Evolutionary conservation across 2,329 filamentous ascomycete genomes (phyloP).

Genomic region (Fusarium kyushuense): DNA sequence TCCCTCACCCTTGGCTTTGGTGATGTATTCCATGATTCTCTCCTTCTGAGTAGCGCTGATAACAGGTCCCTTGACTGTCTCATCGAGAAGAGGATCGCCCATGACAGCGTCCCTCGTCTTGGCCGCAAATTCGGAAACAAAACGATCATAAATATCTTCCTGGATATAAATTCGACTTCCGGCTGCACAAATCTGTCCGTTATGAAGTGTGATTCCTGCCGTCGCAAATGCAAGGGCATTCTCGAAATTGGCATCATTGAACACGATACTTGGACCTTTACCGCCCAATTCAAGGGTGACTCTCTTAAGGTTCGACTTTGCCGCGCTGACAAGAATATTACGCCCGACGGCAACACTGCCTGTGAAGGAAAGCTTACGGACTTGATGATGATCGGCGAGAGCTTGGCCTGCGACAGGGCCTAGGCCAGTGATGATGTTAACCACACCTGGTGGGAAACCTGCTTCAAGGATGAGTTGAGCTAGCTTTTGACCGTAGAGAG

Average conservation of each 20-base stretch:
- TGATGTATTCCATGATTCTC: slow-evolving; percentile 59
- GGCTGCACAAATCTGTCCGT: slow-evolving; percentile 71
- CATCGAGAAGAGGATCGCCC: slow-evolving; percentile 43
- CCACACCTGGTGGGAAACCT: slow-evolving; percentile 79
- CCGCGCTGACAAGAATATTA: slow-evolving; percentile 78
- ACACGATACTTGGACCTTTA: slow-evolving; percentile 71
- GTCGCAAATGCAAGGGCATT: slow-evolving; percentile 67
- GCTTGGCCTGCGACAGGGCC: slow-evolving; percentile 75
- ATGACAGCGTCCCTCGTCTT: slow-evolving; percentile 21
- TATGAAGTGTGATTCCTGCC: slow-evolving; percentile 61
- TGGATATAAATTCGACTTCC: slow-evolving; percentile 71
- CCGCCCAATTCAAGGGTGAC: slow-evolving; percentile 80
- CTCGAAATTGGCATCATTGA: slow-evolving; percentile 70
- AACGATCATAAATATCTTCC: slow-evolving; percentile 62
- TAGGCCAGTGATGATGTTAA: slow-evolving; percentile 78
- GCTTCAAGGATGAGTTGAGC: slow-evolving; percentile 74
- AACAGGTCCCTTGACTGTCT: slow-evolving; percentile 53
- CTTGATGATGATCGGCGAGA: slow-evolving; percentile 70
- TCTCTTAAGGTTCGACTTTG: slow-evolving; percentile 79
- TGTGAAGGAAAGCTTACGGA: slow-evolving; percentile 82
- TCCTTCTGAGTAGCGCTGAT: slow-evolving; percentile 73
- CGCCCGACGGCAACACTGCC: slow-evolving; percentile 75
- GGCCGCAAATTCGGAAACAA: slow-evolving; percentile 14
- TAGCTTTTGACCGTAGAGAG: slow-evolving; percentile 70
- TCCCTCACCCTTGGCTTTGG: slow-evolving; percentile 33